These are phyloP conservation scores for Ricinus communis DNA, from an alignment of 345 rosid genomes.

Conservation along the genomic window DNA sequence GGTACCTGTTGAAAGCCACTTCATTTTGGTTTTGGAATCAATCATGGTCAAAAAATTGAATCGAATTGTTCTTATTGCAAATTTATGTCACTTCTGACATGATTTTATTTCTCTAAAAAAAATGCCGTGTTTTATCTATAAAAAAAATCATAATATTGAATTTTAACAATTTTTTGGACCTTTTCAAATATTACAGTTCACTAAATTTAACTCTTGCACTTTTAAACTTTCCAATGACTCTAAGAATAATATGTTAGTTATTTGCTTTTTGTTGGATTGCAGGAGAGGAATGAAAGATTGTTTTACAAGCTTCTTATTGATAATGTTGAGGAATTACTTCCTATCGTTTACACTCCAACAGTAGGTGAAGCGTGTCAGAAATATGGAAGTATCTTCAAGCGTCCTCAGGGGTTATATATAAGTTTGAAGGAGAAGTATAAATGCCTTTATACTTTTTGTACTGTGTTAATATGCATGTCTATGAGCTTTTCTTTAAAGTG, in stretches of 20 bases:
- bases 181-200: too few relatives aligned
- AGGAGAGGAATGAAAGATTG: conserved; percentile 28
- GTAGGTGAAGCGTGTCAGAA: conserved; percentile 30
- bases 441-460: background rate
- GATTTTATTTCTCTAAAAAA: background rate
- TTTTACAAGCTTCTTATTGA: conserved; percentile 28
- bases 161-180: too few relatives aligned
- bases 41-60: too few relatives aligned
- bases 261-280: background rate
- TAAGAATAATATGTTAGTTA: too few relatives aligned
- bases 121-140: too few relatives aligned
- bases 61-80: too few relatives aligned
- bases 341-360: conserved; percentile 28
- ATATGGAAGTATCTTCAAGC: conserved; percentile 27
- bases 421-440: conserved; percentile 28
- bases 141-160: too few relatives aligned
- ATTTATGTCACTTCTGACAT: too few relatives aligned
- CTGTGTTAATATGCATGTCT: background rate
- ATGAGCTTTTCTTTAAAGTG: background rate
- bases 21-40: too few relatives aligned
- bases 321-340: conserved; percentile 30
- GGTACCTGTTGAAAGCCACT: background rate
- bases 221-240: too few relatives aligned
- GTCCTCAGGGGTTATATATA: conserved; percentile 28
- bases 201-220: too few relatives aligned